These are phyloP conservation scores for Darksidea phi DNA, from an alignment of 495 filamentous ascomycete genomes.

Conservation along the genomic window DNA sequence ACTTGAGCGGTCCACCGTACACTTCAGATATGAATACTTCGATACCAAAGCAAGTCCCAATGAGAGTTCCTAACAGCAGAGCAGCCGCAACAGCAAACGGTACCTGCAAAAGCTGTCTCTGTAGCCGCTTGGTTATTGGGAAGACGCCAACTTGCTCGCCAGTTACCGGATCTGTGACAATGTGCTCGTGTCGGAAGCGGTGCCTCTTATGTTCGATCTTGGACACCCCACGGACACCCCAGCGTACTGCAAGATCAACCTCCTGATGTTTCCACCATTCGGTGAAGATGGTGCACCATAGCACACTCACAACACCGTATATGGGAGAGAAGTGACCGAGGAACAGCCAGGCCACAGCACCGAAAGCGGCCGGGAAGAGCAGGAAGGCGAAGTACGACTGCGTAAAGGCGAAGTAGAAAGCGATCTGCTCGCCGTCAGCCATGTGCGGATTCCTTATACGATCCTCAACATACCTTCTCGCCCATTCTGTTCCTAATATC, in stretches of 20 bases:
- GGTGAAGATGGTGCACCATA: constrained; percentile 89
- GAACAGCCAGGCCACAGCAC: constrained; percentile 75
- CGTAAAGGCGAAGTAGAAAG: constrained; percentile 94
- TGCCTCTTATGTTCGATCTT: constrained; percentile 72
- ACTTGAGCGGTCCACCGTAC: constrained; percentile 87
- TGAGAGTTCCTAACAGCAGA: constrained; percentile 71
- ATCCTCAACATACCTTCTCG: constrained; percentile 62
- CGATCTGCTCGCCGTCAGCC: constrained; percentile 54
- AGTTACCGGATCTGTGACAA: constrained; percentile 75
- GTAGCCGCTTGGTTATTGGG: constrained; percentile 71
- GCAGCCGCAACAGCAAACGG: constrained; percentile 80
- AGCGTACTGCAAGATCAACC: constrained; percentile 82
- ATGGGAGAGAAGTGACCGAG: constrained; percentile 80
- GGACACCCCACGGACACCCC: constrained; percentile 87
- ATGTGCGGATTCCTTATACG: background rate
- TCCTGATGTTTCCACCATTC: constrained; percentile 98
- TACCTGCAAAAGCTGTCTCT: constrained; percentile 77
- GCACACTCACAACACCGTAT: constrained; percentile 75
- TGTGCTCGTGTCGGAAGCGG: constrained; percentile 75
- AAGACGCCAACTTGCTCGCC: constrained; percentile 79
- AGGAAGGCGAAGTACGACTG: constrained; percentile 90
- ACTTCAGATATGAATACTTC: constrained; percentile 95
- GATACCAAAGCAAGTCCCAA: constrained; percentile 85
- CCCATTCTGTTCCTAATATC: constrained; percentile 86
- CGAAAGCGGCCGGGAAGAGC: constrained; percentile 79